These are phyloP conservation scores for Decorospora gaudefroyi DNA, from an alignment of 2,329 filamentous ascomycete species.

Conservation along the genomic window DNA sequence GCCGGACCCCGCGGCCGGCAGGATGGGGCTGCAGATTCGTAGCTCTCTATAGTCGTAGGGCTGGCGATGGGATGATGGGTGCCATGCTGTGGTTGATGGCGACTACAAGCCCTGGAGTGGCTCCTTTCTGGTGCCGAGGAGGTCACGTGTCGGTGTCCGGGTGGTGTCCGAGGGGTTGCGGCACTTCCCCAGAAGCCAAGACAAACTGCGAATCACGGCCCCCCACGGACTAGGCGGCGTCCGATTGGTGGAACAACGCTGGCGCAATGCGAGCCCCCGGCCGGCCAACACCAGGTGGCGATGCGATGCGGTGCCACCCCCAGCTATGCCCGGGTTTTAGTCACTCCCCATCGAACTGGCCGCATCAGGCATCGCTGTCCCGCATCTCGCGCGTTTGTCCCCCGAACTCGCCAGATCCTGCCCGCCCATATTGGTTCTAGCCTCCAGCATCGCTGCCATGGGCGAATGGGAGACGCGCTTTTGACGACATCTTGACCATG, in stretches of 20 bases:
- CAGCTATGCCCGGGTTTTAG: conserved; percentile 39
- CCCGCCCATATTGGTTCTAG: conserved; percentile 28
- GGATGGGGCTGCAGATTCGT: conserved; percentile 21
- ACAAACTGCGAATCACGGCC: conserved; percentile 19
- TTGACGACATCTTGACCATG: conserved; percentile 29
- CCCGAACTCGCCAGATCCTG: conserved; percentile 37
- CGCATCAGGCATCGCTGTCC: conserved; percentile 38
- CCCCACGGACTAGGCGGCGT: conserved; percentile 31
- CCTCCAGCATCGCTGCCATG: conserved; percentile 24
- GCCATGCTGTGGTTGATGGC: neutral
- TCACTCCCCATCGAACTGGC: conserved; percentile 43
- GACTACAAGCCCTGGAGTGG: too few relatives aligned
- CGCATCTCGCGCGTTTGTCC: conserved; percentile 42
- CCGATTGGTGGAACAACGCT: conserved; percentile 41
- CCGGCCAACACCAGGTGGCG: conserved; percentile 18
- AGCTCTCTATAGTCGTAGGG: conserved; percentile 5
- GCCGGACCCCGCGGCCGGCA: conserved; percentile 40
- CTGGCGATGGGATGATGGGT: conserved; percentile 1
- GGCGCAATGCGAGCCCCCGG: conserved; percentile 21
- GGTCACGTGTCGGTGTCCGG: too few relatives aligned
- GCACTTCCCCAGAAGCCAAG: conserved; percentile 41
- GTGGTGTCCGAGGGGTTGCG: conserved; percentile 15
- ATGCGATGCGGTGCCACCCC: conserved; percentile 28
- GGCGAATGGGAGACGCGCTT: conserved; percentile 36
- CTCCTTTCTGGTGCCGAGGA: too few relatives aligned